These are phyloP conservation scores for Quercus lobata DNA, from an alignment of 331 rosid species.

Conservation along the genomic window DNA sequence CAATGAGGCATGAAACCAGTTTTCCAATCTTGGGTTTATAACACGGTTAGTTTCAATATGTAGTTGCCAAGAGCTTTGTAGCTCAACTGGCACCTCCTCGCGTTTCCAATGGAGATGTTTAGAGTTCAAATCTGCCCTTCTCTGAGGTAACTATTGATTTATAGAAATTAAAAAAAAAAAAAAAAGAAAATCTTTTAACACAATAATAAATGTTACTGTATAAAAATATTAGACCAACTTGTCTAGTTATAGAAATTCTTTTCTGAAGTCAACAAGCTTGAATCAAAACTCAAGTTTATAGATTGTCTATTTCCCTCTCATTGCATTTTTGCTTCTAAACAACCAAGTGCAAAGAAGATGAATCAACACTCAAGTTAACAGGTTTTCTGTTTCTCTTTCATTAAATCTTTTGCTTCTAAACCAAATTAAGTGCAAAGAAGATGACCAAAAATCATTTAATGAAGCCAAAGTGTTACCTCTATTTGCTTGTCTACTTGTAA, in stretches of 20 bases:
- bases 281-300: background rate
- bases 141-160: too few species aligned
- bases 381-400: background rate
- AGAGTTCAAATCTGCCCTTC: too few species aligned
- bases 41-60: too few species aligned
- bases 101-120: too few species aligned
- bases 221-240: background rate
- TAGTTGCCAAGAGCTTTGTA: too few species aligned
- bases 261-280: background rate
- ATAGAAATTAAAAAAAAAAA: too few species aligned
- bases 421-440: background rate
- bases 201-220: background rate
- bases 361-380: background rate
- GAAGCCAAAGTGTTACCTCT: conserved; percentile 62
- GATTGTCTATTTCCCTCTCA: background rate
- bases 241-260: background rate
- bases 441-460: conserved; percentile 1
- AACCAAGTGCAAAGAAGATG: background rate
- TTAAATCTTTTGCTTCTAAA: background rate
- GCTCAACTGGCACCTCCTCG: too few species aligned
- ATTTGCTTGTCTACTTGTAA: conserved; percentile 74
- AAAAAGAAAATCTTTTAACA: too few species aligned
- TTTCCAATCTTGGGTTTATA: too few species aligned
- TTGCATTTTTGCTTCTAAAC: background rate
- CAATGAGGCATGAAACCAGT: background rate